Evolutionary conservation across 2,329 filamentous ascomycete species (phyloP).

Genomic region (Botrytis squamosa): DNA sequence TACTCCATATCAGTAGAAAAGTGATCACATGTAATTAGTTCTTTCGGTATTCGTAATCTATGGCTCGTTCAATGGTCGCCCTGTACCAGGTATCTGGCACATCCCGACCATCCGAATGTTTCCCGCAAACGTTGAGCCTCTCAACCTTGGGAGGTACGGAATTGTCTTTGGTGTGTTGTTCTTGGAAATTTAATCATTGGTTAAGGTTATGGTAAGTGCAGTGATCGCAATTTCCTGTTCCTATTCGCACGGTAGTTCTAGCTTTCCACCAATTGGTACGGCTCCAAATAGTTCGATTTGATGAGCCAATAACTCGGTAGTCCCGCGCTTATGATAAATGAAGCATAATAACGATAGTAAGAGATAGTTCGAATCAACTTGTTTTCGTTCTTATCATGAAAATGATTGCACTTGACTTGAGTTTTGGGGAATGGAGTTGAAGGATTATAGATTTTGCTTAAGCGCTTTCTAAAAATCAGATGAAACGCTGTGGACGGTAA

Average conservation of each 20-base stretch:
- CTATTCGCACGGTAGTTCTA: too few relatives aligned
- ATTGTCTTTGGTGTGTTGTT: not conserved
- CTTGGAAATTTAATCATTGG: not conserved
- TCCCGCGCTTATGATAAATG: not conserved
- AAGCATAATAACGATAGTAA: not conserved
- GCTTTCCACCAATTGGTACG: not conserved
- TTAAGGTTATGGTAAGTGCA: not conserved
- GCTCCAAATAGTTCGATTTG: not conserved
- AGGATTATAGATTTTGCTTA: not conserved
- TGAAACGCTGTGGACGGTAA: not conserved
- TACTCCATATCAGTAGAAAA: not conserved
- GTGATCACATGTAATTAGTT: not conserved
- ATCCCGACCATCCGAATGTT: not conserved
- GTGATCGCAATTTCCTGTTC: not conserved
- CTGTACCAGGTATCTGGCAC: not conserved
- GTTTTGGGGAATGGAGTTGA: too few relatives aligned
- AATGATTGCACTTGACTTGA: not conserved
- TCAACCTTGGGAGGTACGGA: not conserved
- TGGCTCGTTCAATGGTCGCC: not conserved
- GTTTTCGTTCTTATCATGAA: not conserved
- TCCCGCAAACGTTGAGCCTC: not conserved
- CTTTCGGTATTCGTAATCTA: accelerated
- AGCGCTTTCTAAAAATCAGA: not conserved
- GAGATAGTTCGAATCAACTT: not conserved
- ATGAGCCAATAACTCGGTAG: not conserved